Conservation (phyloP, 2,329 filamentous ascomycete genomes). For the Diaporthe nobilis region DNA sequence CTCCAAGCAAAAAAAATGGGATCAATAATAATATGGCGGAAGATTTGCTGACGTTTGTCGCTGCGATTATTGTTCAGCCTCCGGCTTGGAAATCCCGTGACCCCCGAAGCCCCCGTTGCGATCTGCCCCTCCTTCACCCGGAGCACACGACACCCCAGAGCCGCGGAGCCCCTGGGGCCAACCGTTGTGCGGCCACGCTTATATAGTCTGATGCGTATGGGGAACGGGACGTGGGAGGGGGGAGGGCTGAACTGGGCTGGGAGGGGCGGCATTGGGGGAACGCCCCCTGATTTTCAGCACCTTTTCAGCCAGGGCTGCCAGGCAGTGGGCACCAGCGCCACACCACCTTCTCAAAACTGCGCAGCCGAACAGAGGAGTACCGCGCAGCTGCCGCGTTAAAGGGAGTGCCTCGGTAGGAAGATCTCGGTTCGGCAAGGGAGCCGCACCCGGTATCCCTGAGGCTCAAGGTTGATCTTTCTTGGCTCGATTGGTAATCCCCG, state of each 20-base stretch:
- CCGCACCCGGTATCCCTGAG: constrained; percentile 27
- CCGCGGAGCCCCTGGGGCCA: constrained; percentile 3
- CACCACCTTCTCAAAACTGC: background rate
- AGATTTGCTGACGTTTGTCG: background rate
- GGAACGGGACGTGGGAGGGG: background rate
- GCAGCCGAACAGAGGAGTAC: background rate
- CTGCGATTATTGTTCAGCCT: background rate
- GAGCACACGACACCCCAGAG: constrained; percentile 4
- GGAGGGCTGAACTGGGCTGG: background rate
- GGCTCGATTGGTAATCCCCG: background rate
- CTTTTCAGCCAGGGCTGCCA: background rate
- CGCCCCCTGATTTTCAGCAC: constrained; percentile 10
- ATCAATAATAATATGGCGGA: background rate
- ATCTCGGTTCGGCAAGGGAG: constrained; percentile 29
- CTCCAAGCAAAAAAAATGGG: background rate
- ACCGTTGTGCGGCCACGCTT: constrained; percentile 12
- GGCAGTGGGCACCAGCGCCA: background rate
- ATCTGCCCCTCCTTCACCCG: constrained; percentile 18
- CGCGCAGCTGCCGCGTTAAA: constrained; percentile 13
- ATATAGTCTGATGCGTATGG: background rate
- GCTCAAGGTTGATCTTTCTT: constrained; percentile 25
- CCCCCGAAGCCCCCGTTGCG: background rate
- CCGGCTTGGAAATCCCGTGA: constrained; percentile 13
- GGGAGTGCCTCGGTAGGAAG: constrained; percentile 3
- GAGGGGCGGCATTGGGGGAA: background rate